Evolutionary conservation across 441 rosid genomes (phyloP).

Genomic region (Hura crepitans): DNA sequence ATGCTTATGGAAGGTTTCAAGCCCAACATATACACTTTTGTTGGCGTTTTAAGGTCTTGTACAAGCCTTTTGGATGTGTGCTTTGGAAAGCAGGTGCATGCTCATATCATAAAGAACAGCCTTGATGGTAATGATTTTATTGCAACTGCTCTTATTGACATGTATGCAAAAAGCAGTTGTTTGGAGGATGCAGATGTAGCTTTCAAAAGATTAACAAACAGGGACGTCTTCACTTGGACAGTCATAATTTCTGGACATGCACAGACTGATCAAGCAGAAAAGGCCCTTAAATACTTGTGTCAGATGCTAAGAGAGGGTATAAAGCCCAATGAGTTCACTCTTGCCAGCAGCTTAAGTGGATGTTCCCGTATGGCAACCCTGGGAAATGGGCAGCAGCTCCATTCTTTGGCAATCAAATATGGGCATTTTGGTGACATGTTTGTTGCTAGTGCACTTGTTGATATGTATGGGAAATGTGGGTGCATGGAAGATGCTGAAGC

Average conservation of each 20-base stretch:
- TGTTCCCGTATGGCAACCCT: constrained; percentile 34
- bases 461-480: constrained; percentile 73
- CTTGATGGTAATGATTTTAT: constrained; percentile 32
- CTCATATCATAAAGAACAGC: constrained; percentile 37
- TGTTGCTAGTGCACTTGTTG: constrained; percentile 62
- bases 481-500: constrained; percentile 47
- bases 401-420: constrained; percentile 45
- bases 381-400: constrained; percentile 51
- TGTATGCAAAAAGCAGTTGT: constrained; percentile 39
- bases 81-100: constrained; percentile 46
- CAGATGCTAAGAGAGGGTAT: constrained; percentile 42
- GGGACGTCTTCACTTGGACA: constrained; percentile 42
- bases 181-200: constrained; percentile 37
- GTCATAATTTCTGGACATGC: constrained; percentile 36
- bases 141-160: constrained; percentile 43
- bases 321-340: constrained; percentile 44
- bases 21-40: constrained; percentile 35
- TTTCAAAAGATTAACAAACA: constrained; percentile 31
- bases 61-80: constrained; percentile 25
- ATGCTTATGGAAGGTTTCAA: constrained; percentile 36
- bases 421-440: constrained; percentile 51
- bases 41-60: constrained; percentile 38
- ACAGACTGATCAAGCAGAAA: constrained; percentile 34
- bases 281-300: constrained; percentile 31
- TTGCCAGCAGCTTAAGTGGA: constrained; percentile 43